phyloP scores from a whole-genome alignment of 768 basidiomycete species.

The Mycena leptocephala region DNA sequence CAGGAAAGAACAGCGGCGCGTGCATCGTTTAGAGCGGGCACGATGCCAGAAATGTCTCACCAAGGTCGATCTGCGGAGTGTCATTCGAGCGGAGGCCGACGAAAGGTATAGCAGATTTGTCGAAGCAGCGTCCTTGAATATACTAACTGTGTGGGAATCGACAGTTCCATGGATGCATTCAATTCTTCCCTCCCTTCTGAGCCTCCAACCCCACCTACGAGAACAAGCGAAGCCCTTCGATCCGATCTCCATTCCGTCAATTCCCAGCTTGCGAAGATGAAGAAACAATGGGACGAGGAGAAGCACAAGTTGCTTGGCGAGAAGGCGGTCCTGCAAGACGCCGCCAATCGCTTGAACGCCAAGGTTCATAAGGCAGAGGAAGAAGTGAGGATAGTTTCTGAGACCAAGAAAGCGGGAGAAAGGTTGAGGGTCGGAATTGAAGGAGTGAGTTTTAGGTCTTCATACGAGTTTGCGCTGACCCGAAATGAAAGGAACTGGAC shows the following conservation, averaged over 20 bases:
- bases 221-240: constrained; percentile 76
- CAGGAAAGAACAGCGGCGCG: constrained; percentile 80
- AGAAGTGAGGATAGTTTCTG: constrained; percentile 68
- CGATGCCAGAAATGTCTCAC: constrained; percentile 81
- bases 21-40: constrained; percentile 71
- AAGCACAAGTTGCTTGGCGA: constrained; percentile 76
- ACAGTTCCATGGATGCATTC: constrained; percentile 71
- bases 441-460: constrained; percentile 59
- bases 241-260: constrained; percentile 76
- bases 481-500: constrained; percentile 75
- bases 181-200: constrained; percentile 64
- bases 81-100: constrained; percentile 63
- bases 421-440: constrained; percentile 67
- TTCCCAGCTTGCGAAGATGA: constrained; percentile 74
- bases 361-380: constrained; percentile 74
- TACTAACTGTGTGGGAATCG: constrained; percentile 19
- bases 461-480: background rate
- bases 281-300: constrained; percentile 81
- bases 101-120: constrained; percentile 67
- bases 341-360: constrained; percentile 75
- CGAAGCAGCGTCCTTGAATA: background rate
- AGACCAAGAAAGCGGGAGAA: constrained; percentile 68
- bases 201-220: constrained; percentile 79
- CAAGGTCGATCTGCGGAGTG: constrained; percentile 69
- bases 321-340: constrained; percentile 81